Base-by-base conservation (phyloP, 2,329 filamentous ascomycete species). In the Bipolaris oryzae region DNA sequence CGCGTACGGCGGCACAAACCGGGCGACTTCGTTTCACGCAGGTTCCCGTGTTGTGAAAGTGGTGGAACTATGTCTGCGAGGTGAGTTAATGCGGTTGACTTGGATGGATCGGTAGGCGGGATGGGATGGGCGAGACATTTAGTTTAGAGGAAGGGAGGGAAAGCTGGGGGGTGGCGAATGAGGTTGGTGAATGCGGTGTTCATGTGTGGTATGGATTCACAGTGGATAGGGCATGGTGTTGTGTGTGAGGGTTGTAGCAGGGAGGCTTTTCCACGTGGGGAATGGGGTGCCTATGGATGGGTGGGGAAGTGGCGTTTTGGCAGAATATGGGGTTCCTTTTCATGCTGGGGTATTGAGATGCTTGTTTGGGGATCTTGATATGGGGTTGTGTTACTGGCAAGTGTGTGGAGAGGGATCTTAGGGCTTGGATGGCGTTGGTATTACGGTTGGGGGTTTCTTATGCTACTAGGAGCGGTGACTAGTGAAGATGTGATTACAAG, bases 401-500 rank as follows among this genome's bases (percentile, higher is more conserved):
- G 53, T 57, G 69, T 62, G 56, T 57, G 60, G 52, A 49, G 53
- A 13, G 55, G 55, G n/a, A n/a, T 56, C 6, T 9, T 9, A 16
- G 7, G 3, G 13, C 23, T 42, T 56, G 57, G 57, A 54, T 59
- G 52, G 60, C 53, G 56, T 53, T 23, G 55, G 65, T 64, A 64
- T 69, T 65, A 69, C 67, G 65, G 60, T 59, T 59, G 61, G 21
- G 21, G 21, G 21, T 61, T 61, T 54, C 62, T 60, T 53, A 62
- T 62, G 60, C 58, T 60, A 62, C 62, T 41, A 28, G 25, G 52
- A 35, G 31, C 50, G 44, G 55, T 60, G 50, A 50, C 52, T 60
- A 42, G 25, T 49, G 57, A 53, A 56, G 47, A 53, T 7, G 67
- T 67, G 58, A 57, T 57, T 53, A 42, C 46, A 42, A 58, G 60